Conservation (phyloP, 192 early-diverging fungal genomes). For the Coemansia guatemalensis region DNA sequence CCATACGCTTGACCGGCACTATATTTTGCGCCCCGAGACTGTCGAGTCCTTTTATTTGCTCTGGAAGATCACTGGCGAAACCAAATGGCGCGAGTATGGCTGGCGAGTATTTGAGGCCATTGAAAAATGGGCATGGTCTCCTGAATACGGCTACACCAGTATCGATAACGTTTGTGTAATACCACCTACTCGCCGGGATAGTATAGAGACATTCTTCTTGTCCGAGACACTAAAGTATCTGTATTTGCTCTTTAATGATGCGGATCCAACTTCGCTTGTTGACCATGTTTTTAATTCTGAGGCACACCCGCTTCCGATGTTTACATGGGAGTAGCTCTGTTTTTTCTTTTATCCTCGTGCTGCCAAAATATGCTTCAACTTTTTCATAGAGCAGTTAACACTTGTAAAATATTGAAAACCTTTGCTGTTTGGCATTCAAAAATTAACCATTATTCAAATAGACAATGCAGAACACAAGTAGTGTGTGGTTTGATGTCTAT, state of each 20-base stretch:
- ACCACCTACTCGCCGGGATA: conserved; percentile 28
- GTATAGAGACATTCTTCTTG: conserved; percentile 75
- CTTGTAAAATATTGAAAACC: too few relatives aligned
- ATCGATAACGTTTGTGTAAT: conserved; percentile 33
- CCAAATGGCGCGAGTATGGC: conserved; percentile 69
- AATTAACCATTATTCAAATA: not conserved
- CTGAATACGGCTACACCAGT: conserved; percentile 59
- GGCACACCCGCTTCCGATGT: conserved; percentile 74
- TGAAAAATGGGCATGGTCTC: conserved; percentile 67
- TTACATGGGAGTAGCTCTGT: conserved; percentile 12
- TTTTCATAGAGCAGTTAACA: too few relatives aligned
- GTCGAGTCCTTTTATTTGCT: conserved; percentile 85
- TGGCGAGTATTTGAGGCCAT: conserved; percentile 84
- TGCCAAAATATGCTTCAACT: too few relatives aligned
- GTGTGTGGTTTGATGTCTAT: not conserved
- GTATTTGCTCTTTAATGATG: conserved; percentile 76
- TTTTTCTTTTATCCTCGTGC: too few relatives aligned
- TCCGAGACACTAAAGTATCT: conserved; percentile 95
- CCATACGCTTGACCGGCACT: conserved; percentile 16
- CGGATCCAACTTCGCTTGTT: conserved; percentile 65
- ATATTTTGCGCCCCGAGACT: conserved; percentile 85
- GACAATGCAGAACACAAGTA: not conserved
- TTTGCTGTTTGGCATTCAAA: not conserved
- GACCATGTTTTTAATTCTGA: conserved; percentile 93
- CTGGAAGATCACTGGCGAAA: conserved; percentile 80